These are phyloP conservation scores for Cinnamomum micranthum DNA, from an alignment of 164 flowering plant genomes.

Conservation along the genomic window DNA sequence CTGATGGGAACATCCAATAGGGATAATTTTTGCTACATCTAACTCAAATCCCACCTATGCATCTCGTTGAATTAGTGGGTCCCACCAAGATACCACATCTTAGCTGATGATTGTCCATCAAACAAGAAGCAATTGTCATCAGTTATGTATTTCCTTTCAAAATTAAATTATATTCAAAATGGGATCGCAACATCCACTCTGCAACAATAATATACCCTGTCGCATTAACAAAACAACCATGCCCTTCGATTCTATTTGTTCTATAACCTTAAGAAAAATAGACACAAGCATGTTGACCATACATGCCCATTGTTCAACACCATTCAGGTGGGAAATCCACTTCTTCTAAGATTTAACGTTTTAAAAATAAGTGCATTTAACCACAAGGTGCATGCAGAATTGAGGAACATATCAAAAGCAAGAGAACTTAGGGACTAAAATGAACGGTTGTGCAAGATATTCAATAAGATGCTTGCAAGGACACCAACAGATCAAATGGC, in stretches of 20 bases:
- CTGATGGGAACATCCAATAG: too few relatives aligned
- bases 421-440: neutral
- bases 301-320: neutral
- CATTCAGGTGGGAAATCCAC: neutral
- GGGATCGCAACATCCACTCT: too few relatives aligned
- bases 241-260: neutral
- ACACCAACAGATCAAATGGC: neutral
- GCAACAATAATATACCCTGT: neutral
- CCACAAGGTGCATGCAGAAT: neutral
- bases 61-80: too few relatives aligned
- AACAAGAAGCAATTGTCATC: too few relatives aligned
- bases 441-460: neutral
- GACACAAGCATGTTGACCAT: neutral
- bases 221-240: neutral
- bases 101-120: too few relatives aligned
- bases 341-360: neutral
- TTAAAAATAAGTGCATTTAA: neutral
- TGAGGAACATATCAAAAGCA: neutral
- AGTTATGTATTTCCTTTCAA: too few relatives aligned
- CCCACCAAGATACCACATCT: too few relatives aligned
- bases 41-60: too few relatives aligned
- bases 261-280: neutral
- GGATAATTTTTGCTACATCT: too few relatives aligned
- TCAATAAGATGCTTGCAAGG: neutral
- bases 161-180: too few relatives aligned